Conservation (phyloP, 495 filamentous ascomycete species). For the Penicillium manginii region DNA sequence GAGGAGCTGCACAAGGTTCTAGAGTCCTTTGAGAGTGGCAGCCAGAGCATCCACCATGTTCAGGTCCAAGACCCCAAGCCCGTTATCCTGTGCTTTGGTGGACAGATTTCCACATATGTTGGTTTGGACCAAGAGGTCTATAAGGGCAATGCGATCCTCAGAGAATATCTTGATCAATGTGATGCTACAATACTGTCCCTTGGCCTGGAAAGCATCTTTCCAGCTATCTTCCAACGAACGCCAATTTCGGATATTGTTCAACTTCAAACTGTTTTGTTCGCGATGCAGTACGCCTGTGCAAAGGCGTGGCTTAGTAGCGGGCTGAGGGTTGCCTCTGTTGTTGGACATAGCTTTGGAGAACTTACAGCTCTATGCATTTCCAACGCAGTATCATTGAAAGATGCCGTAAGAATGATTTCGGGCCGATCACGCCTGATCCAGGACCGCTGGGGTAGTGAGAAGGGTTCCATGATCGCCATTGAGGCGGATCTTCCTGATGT, state of each 20-base stretch:
- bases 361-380: slow-evolving; percentile 47
- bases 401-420: slow-evolving; percentile 46
- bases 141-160: slow-evolving; percentile 32
- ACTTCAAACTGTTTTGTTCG: slow-evolving; percentile 48
- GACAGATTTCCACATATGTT: slow-evolving; percentile 32
- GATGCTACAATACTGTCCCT: slow-evolving; percentile 29
- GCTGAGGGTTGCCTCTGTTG: slow-evolving; percentile 32
- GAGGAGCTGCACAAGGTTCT: neutral
- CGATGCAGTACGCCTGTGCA: slow-evolving; percentile 53
- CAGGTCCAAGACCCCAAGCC: slow-evolving; percentile 15
- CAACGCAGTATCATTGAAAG: slow-evolving; percentile 34
- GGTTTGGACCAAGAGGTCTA: slow-evolving; percentile 38
- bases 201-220: slow-evolving; percentile 45
- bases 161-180: slow-evolving; percentile 43
- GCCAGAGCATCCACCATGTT: neutral
- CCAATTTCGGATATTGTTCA: slow-evolving; percentile 39
- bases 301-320: slow-evolving; percentile 53
- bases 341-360: slow-evolving; percentile 59
- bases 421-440: slow-evolving; percentile 49
- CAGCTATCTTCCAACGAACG: slow-evolving; percentile 45
- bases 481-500: slow-evolving; percentile 32
- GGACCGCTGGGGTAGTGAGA: slow-evolving; percentile 49
- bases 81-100: slow-evolving; percentile 40
- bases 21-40: neutral
- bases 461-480: slow-evolving; percentile 55